Conservation (phyloP, 768 basidiomycete species). For the Phaeotremella fagi region DNA sequence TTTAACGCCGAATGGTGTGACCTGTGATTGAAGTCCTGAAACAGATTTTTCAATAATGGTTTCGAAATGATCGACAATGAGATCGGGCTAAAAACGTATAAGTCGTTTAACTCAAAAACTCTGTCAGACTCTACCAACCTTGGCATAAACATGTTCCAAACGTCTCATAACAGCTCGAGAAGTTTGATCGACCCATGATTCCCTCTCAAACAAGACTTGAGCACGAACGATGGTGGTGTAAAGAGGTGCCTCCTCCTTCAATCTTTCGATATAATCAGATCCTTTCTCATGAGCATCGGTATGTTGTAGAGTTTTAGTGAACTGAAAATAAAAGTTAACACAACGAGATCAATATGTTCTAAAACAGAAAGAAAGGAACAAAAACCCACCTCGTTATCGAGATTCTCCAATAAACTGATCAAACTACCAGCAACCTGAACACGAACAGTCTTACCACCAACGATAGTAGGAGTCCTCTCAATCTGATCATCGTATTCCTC, state of each 20-base stretch:
- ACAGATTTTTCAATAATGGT: conserved; percentile 57
- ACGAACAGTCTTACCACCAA: conserved; percentile 54
- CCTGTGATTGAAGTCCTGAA: conserved; percentile 54
- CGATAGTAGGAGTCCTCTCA: conserved; percentile 67
- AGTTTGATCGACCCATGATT: conserved; percentile 68
- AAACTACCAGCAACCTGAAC: conserved; percentile 91
- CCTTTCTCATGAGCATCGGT: conserved; percentile 85
- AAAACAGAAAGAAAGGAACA: no score
- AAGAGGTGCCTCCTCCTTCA: conserved; percentile 91
- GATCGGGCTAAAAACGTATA: conserved; percentile 64
- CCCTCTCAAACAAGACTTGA: conserved; percentile 84
- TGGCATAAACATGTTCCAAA: conserved; percentile 95
- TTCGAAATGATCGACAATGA: conserved; percentile 86
- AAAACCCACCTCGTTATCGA: conserved; percentile 82
- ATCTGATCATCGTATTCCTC: conserved; percentile 86
- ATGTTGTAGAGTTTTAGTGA: conserved; percentile 93
- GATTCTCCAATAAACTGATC: conserved; percentile 89
- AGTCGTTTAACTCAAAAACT: conserved; percentile 18
- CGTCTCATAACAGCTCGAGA: conserved; percentile 89
- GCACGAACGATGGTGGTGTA: conserved; percentile 91
- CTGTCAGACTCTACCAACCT: conserved; percentile 56
- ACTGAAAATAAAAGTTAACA: no score
- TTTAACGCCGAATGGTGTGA: conserved; percentile 57
- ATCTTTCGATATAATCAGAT: conserved; percentile 94
- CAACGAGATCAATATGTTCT: no score